A percentile compares a stretch with the other conserved stretches of the same genome.
Conservation (phyloP, 2,329 filamentous ascomycete genomes). For the Fusarium clavum region DNA sequence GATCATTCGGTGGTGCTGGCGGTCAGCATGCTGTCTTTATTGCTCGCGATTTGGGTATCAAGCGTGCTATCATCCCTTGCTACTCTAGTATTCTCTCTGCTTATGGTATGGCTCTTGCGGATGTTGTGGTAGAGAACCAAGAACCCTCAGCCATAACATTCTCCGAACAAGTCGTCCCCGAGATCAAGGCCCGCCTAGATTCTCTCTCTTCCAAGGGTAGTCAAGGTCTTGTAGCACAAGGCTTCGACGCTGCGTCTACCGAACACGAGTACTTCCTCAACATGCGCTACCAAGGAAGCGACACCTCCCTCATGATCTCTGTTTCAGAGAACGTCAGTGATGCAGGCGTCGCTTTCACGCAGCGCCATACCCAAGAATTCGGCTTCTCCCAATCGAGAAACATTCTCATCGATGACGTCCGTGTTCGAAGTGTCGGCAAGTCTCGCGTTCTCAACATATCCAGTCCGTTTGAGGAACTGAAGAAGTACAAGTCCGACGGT, state of each 20-base stretch:
- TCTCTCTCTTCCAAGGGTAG: slow-evolving; percentile 40
- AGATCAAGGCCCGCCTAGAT: slow-evolving; percentile 41
- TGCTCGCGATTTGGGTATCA: slow-evolving; percentile 57
- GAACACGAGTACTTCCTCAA: slow-evolving; percentile 58
- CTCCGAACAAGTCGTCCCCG: slow-evolving; percentile 26
- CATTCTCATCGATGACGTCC: slow-evolving; percentile 57
- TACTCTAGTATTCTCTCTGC: slow-evolving; percentile 61
- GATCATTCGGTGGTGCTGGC: slow-evolving; percentile 52
- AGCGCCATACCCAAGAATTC: slow-evolving; percentile 56
- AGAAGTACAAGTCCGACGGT: slow-evolving; percentile 19
- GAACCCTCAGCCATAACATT: slow-evolving; percentile 52
- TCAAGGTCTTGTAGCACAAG: slow-evolving; percentile 44
- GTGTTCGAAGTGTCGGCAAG: slow-evolving; percentile 55
- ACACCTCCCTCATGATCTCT: slow-evolving; percentile 57
- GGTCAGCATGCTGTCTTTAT: slow-evolving; percentile 60
- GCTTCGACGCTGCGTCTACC: slow-evolving; percentile 56
- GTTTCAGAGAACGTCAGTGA: slow-evolving; percentile 40
- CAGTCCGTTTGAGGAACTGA: slow-evolving; percentile 43
- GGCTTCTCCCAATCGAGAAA: slow-evolving; percentile 54
- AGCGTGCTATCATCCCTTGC: slow-evolving; percentile 56
- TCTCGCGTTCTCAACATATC: slow-evolving; percentile 42
- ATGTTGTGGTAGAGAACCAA: slow-evolving; percentile 57
- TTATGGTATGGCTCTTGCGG: slow-evolving; percentile 60
- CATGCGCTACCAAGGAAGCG: slow-evolving; percentile 58
- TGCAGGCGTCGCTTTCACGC: slow-evolving; percentile 50